A percentile compares a stretch with the other conserved stretches of the same genome.
Conservation (phyloP, 2,329 filamentous ascomycete species). For the Aspergillus neotritici region DNA sequence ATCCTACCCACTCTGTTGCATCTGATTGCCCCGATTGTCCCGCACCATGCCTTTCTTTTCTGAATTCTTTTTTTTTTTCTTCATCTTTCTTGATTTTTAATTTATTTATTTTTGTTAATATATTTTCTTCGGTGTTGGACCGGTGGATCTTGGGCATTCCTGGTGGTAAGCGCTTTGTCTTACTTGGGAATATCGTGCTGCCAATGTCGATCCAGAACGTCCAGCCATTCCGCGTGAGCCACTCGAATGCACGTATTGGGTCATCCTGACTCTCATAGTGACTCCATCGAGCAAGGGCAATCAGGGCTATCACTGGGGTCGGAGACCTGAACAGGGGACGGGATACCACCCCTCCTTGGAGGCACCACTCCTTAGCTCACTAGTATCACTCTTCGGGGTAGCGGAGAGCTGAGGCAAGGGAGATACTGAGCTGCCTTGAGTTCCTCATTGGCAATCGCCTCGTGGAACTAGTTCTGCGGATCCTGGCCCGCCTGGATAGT, state of each 20-base stretch:
- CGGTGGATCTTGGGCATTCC: constrained; percentile 12
- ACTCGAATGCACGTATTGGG: constrained; percentile 4
- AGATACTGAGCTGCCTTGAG: constrained; percentile 7
- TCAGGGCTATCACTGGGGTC: constrained; percentile 7
- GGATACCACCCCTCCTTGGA: constrained; percentile 4
- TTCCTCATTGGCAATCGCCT: constrained; percentile 16
- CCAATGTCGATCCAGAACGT: constrained; percentile 10
- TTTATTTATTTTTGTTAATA: no score
- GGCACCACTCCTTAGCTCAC: constrained; percentile 12
- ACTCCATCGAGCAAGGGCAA: constrained; percentile 8
- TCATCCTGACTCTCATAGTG: constrained; percentile 6
- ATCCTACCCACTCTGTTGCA: constrained; percentile 5
- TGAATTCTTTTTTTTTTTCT: no score
- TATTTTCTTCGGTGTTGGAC: neutral
- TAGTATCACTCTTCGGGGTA: constrained; percentile 11
- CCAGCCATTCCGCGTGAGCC: constrained; percentile 10
- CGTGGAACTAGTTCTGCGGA: constrained; percentile 7
- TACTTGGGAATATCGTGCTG: constrained; percentile 8
- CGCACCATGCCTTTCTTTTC: constrained; percentile 4
- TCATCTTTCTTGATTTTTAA: no score
- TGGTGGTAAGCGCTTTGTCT: constrained; percentile 14
- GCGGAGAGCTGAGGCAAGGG: constrained; percentile 11
- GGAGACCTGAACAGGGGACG: constrained; percentile 8
- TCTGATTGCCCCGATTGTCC: constrained; percentile 10
- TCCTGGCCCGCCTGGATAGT: constrained; percentile 7